Base-by-base conservation (phyloP, 2,329 filamentous ascomycete species). In the Fusarium pseudocircinatum region DNA sequence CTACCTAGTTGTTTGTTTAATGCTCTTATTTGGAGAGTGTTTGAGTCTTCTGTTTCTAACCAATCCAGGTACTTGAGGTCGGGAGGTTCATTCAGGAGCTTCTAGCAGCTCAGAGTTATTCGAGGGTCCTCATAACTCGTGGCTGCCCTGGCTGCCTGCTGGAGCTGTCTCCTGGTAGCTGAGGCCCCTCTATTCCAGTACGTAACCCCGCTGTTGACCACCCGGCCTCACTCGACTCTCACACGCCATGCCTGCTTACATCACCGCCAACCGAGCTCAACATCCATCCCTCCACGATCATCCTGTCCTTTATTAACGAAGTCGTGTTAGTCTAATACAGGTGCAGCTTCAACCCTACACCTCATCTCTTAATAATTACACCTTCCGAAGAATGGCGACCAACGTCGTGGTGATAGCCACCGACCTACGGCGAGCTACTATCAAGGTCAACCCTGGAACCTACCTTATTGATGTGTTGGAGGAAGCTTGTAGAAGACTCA, bases 331-430 rank as follows among this genome's bases (percentile, higher is more conserved):
- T 37, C 30, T 47, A 36, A 36, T 42, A 36, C 34, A 39, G 39
- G 26, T 20, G 37, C 50, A 34, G 52, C 28, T 43, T 30, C 20
- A 47, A 30, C 16, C 30, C 20, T 40, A 62, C 18, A 52, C 40
- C 26, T 15, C 40, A 57, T 59, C 42, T 60, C n/a, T 34, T 32
- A 24, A 12, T 22, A 54, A 40, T 39, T 24, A 40, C 16, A 50
- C 49, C 14, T 54, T 64, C 37, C 57, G 63, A 44, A 62, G 36
- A 39, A 97, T 97, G 94, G 90, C 94, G 74, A 93, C 95, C 60
- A 93, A 96, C 81, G 94, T 98, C 66, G 92, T 95, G 76, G 94
- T 98, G 60, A 91, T 97, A 74, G 92, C 96, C 81, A 90, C 92
- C 43, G 91, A 94, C 76, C 88, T 95, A 76, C 91, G 93, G 75